Base-by-base conservation (phyloP, 371 early-diverging fungal genomes). In the Quaeritorhiza haematococci region DNA sequence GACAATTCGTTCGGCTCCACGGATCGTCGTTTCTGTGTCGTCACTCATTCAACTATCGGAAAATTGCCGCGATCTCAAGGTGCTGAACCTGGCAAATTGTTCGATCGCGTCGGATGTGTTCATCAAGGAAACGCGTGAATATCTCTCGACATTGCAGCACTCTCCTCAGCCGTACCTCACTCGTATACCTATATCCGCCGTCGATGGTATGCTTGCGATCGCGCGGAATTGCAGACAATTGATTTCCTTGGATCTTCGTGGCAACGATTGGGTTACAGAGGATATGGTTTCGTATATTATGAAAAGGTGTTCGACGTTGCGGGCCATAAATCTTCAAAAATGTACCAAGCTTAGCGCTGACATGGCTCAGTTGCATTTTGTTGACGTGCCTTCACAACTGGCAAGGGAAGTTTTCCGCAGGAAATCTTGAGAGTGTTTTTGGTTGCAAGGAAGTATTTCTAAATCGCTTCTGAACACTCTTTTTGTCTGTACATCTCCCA, bases 261-360 rank as follows among this genome's bases (percentile, higher is more conserved):
- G 78, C 1, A 81, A 82, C 48, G 80, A 82, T 19, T 83, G 83
- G 83, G 75, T 83, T 4, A 82, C 82, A 0, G 68, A 74, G 1
- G 73, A 69, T 8, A 63, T 75, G 4, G 69, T 83, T 7, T 42
- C 33, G 26, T 30, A 3, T 34, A 13, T 44, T 1, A 28, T 60
- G 55, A 33, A 24, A 45, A 55, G 32, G 33, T 60, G 61, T 56
- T 17, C 33, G 44, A 55, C 41, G 28, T 8, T 60, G 3, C 42
- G 47, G 19, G 38, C 38, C 13, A 13, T 38, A 19, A 38, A 38
- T 38, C 19, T 38, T 13, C 13, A 13, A 19, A 38, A 19, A 19
- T 38, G 38, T 19, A 19, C 13, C 13, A 38, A 38, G 19, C 13
- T 38, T 19, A 38, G 13, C 13, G 19, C 13, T 38, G 13, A 19